Percentiles rank a stretch among this genome's conserved stretches.
Evolutionary conservation across 257 asterid species (phyloP).

Genomic region (Coffea eugenioides): DNA sequence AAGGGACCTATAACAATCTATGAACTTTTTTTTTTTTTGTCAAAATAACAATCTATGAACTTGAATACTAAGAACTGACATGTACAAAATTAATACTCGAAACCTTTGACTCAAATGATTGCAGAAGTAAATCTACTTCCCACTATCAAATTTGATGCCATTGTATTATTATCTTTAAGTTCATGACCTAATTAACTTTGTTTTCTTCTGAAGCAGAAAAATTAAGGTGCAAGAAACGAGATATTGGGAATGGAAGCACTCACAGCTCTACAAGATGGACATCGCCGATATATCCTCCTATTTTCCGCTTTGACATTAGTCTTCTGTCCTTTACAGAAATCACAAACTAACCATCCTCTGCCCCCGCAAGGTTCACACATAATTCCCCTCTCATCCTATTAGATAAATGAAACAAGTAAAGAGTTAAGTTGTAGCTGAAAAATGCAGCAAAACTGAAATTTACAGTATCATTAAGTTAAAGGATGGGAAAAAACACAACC

Average conservation of each 20-base stretch:
- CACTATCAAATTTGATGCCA: neutral
- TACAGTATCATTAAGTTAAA: neutral
- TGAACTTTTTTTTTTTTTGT: neutral
- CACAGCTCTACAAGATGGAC: slow-evolving; percentile 86
- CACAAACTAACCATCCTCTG: slow-evolving; percentile 74
- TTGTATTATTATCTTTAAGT: neutral
- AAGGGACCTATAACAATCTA: neutral
- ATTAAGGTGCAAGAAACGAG: neutral
- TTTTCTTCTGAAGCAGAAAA: neutral
- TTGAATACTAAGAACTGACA: too few relatives aligned
- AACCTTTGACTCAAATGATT: neutral
- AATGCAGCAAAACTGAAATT: neutral
- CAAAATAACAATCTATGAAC: neutral
- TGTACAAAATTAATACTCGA: neutral
- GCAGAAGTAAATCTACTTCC: neutral
- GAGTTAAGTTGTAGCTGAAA: neutral
- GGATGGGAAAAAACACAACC: too few relatives aligned
- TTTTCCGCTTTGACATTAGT: slow-evolving; percentile 63
- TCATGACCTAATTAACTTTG: neutral
- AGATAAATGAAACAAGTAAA: slow-evolving; percentile 9
- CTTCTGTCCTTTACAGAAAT: slow-evolving; percentile 74
- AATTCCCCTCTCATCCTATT: slow-evolving; percentile 51
- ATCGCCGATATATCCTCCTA: slow-evolving; percentile 60
- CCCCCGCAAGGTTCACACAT: slow-evolving; percentile 59
- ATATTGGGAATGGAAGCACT: slow-evolving; percentile 25